Base-by-base conservation (phyloP, 2,329 filamentous ascomycete genomes). In the Lecanosticta acicola region DNA sequence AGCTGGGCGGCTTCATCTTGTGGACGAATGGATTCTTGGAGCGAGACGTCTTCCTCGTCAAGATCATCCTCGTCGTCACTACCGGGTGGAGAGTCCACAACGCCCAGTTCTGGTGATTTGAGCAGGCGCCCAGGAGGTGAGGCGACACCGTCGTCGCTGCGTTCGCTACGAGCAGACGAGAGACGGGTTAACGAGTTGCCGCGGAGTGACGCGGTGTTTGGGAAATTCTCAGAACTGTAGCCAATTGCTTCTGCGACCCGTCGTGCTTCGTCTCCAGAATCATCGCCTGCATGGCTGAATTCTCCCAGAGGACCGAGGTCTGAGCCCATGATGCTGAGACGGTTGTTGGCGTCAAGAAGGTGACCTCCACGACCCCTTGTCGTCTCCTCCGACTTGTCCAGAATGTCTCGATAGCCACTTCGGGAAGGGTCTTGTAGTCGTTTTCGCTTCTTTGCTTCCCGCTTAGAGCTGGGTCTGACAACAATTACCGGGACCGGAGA, bases 401-500 rank as follows among this genome's bases (percentile, higher is more conserved):
- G 71, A 67, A 95, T 88, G 43, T 83, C 78, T 41, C 83, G 75
- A 64, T 95, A 95, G 36, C 82, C 85, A 55, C 85, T 81, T 26
- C 89, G 79, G 13, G 73, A 75, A 4, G 87, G 83, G 58, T 95
- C 87, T 43, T 85, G 81, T 41, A 81, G 78, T 21, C 90, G 82
- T 71, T 95, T 95, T 48, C 79, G 77, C 68, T 93, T 94, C 71
- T 94, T 94, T 69, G 93, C 93, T 62, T 87, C 80, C 16, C 90
- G 84, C 70, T 94, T 94, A 50, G 86, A 85, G 24, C 84, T 85
- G 29, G 90, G 89, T 3, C 90, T 80, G 8, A 95, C 90, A 24
- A 96, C 90, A 21, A 95, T 90, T 5, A 95, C 90, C 1, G 90
- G 90, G 1, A 96, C 87, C 0, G 90, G 89, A 1, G 87, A 94